A percentile compares a stretch with the other conserved stretches of the same genome.
phyloP scores from a whole-genome alignment of 2,329 filamentous ascomycete genomes.

The Colletotrichum nymphaeae region DNA sequence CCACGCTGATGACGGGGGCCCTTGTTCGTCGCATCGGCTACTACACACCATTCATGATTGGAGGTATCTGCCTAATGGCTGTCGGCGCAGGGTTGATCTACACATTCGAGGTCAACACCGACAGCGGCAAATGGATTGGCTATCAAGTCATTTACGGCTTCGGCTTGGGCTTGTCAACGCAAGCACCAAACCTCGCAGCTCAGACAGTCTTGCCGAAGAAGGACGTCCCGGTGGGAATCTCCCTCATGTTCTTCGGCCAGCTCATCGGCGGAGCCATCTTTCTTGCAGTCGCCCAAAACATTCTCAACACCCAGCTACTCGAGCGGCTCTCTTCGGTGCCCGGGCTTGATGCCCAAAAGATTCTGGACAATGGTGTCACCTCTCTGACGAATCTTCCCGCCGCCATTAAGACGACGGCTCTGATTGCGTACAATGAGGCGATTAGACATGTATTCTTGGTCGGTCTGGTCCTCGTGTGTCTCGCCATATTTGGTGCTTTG shows the following conservation, averaged over 20 bases:
- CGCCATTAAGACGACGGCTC: conserved; percentile 2
- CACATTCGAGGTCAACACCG: conserved; percentile 45
- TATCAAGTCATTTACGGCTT: conserved; percentile 41
- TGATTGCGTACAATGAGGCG: conserved; percentile 65
- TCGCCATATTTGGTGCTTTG: conserved; percentile 61
- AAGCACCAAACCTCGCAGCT: conserved; percentile 56
- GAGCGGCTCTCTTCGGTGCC: conserved; percentile 50
- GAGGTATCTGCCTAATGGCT: conserved; percentile 51
- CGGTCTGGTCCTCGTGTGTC: conserved; percentile 57
- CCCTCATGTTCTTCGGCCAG: conserved; percentile 57
- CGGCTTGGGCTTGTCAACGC: conserved; percentile 48
- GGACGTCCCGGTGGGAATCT: conserved; percentile 59
- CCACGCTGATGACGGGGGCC: conserved; percentile 46
- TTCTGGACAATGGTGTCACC: conserved; percentile 51
- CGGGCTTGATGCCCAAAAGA: conserved; percentile 42
- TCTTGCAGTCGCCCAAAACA: conserved; percentile 60
- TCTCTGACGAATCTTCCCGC: background rate
- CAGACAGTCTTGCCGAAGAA: conserved; percentile 54
- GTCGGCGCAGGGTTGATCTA: conserved; percentile 48
- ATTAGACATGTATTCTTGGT: conserved; percentile 67
- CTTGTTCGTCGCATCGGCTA: conserved; percentile 53
- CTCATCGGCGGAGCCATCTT: conserved; percentile 59
- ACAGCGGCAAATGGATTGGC: conserved; percentile 42
- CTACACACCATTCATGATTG: conserved; percentile 56
- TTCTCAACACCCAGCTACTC: conserved; percentile 61